Percentiles rank a stretch among this genome's conserved stretches.
These are phyloP conservation scores for Brasilioporus rufonigricans DNA, from an alignment of 768 basidiomycete species.

Conservation along the genomic window DNA sequence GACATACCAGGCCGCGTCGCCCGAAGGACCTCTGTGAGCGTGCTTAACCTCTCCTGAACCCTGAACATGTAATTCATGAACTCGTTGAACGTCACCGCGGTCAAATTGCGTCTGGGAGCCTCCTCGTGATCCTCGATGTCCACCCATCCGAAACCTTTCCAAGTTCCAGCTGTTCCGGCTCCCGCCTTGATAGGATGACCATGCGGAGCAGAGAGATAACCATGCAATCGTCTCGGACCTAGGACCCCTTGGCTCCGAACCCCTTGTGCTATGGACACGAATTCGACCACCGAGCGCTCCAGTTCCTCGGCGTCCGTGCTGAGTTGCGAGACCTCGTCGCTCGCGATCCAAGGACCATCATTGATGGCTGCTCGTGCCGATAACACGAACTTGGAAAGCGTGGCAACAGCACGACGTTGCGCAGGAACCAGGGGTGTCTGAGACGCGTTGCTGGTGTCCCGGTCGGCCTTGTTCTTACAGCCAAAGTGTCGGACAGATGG, in stretches of 20 bases:
- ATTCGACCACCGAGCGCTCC: conserved; percentile 64
- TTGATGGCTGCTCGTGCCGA: conserved; percentile 78
- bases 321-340: conserved; percentile 43
- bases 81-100: conserved; percentile 31
- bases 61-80: conserved; percentile 25
- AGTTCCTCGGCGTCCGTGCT: conserved; percentile 71
- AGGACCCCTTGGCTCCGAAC: conserved; percentile 26
- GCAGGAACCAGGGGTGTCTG: conserved; percentile 67
- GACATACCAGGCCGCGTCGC: conserved; percentile 22
- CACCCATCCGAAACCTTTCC: conserved; percentile 57
- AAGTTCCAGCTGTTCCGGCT: conserved; percentile 48
- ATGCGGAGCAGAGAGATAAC: conserved; percentile 35
- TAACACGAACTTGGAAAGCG: conserved; percentile 82
- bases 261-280: conserved; percentile 61
- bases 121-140: conserved; percentile 34
- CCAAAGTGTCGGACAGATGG: conserved; percentile 57
- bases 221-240: conserved; percentile 36
- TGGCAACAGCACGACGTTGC: conserved; percentile 81
- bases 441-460: conserved; percentile 35
- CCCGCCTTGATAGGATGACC: conserved; percentile 44
- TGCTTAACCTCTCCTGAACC: conserved; percentile 30
- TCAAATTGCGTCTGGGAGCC: conserved; percentile 28
- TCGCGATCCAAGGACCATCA: conserved; percentile 27
- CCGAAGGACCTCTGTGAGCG: conserved; percentile 18
- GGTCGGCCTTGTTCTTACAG: conserved; percentile 31